A percentile compares a stretch with the other conserved stretches of the same genome.
Conservation (phyloP, 2,329 filamentous ascomycete species). For the Sporothrix mexicana region DNA sequence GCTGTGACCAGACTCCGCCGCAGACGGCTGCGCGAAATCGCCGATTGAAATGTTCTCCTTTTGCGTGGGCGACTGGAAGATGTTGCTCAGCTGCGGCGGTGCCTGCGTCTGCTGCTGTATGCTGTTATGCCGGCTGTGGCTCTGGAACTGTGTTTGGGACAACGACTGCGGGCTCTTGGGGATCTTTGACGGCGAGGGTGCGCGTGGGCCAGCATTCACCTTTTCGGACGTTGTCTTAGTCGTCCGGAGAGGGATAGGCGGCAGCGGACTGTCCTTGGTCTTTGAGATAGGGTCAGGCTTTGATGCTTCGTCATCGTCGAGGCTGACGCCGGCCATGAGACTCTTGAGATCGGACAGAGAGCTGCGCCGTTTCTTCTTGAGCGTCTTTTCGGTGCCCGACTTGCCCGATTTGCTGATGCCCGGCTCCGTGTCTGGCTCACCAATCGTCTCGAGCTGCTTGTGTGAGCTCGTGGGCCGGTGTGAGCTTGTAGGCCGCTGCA, state of each 20-base stretch:
- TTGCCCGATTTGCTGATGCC: slow-evolving; percentile 38
- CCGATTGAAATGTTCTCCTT: slow-evolving; percentile 53
- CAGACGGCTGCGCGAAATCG: background rate
- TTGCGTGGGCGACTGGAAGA: slow-evolving; percentile 40
- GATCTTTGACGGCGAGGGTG: slow-evolving; percentile 56
- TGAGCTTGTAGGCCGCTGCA: slow-evolving; percentile 39
- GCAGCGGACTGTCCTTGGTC: slow-evolving; percentile 44
- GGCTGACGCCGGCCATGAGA: slow-evolving; percentile 66
- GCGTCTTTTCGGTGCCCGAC: slow-evolving; percentile 45
- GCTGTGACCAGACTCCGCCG: slow-evolving; percentile 45
- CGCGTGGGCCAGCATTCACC: slow-evolving; percentile 59
- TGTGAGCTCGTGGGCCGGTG: slow-evolving; percentile 64
- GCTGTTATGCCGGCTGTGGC: slow-evolving; percentile 7
- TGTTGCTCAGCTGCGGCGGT: slow-evolving; percentile 45
- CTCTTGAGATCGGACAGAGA: slow-evolving; percentile 81
- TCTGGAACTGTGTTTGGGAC: slow-evolving; percentile 35
- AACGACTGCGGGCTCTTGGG: slow-evolving; percentile 56
- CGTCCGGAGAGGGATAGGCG: slow-evolving; percentile 57
- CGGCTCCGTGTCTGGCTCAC: slow-evolving; percentile 58
- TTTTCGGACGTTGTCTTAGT: slow-evolving; percentile 62
- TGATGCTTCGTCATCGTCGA: slow-evolving; percentile 48
- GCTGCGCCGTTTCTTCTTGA: slow-evolving; percentile 83
- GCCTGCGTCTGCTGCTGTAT: slow-evolving; percentile 41
- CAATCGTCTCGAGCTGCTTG: slow-evolving; percentile 61
- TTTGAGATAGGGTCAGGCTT: background rate